These are phyloP conservation scores for Thalassiosira sp. DNA, from an alignment of 352 stramenopile genomes.

Conservation along the genomic window DNA sequence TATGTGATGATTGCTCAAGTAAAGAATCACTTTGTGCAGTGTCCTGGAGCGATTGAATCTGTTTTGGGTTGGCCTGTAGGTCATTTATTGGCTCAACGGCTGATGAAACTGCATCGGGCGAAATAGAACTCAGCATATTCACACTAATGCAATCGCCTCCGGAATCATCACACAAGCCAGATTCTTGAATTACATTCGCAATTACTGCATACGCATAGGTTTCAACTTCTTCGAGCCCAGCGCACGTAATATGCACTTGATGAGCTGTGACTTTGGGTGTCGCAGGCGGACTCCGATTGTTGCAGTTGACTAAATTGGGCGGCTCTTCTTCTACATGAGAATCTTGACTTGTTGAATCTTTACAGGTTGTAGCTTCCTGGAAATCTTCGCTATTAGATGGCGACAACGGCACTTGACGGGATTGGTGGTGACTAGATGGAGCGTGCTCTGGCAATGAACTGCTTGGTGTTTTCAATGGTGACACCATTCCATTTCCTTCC, in stretches of 20 bases:
- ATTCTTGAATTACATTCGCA: constrained; percentile 1
- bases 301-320: not conserved
- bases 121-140: constrained; percentile 1
- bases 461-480: too few relatives aligned
- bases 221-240: constrained; percentile 23
- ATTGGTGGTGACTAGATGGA: constrained; percentile 8
- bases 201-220: constrained; percentile 18
- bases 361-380: not conserved
- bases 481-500: too few relatives aligned
- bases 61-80: too few relatives aligned
- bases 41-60: too few relatives aligned
- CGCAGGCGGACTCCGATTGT: not conserved
- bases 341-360: too few relatives aligned
- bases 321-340: not conserved
- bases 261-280: not conserved
- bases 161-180: not conserved
- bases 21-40: not conserved
- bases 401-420: not conserved
- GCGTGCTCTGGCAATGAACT: not conserved
- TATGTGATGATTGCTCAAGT: not conserved
- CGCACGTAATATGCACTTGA: not conserved
- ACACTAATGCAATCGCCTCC: not conserved
- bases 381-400: not conserved
- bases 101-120: not conserved
- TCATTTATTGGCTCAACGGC: not conserved